Conservation (phyloP, 495 filamentous ascomycete genomes). For the Cercophora samala region DNA sequence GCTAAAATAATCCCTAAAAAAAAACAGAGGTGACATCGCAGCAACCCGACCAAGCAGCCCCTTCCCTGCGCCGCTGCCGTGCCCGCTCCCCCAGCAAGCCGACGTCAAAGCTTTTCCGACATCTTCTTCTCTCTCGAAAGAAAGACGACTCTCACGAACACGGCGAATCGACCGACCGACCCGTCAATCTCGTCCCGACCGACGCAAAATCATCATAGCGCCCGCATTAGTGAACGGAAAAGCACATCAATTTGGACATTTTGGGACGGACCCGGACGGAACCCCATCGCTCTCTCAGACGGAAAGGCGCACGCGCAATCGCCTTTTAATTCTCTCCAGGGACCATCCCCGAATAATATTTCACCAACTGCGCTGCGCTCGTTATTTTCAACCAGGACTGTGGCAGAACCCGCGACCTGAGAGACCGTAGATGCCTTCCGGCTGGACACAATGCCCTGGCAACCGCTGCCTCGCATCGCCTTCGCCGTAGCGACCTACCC, state of each 20-base stretch:
- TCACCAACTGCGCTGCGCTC: background rate
- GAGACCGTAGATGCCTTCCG: slow-evolving; percentile 31
- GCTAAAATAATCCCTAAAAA: background rate
- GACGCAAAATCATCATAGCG: background rate
- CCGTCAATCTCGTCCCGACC: background rate
- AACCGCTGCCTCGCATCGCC: slow-evolving; percentile 92
- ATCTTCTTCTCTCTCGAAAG: background rate
- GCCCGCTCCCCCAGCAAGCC: background rate
- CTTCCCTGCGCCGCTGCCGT: background rate
- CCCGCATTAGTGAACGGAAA: background rate
- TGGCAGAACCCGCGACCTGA: background rate
- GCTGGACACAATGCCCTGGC: slow-evolving; percentile 77
- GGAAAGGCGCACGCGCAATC: background rate
- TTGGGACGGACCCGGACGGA: background rate
- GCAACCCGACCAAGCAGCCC: background rate
- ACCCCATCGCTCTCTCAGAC: background rate
- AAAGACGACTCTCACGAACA: background rate
- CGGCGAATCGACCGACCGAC: background rate
- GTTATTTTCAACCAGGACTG: background rate
- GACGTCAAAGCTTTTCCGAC: background rate
- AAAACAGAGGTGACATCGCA: no score
- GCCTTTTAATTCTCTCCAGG: background rate
- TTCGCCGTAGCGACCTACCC: slow-evolving; percentile 95
- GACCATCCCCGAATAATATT: background rate
- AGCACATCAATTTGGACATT: background rate